A percentile compares a stretch with the other conserved stretches of the same genome.
Conservation (phyloP, 2,329 filamentous ascomycete genomes). For the Aureobasidium sp. region DNA sequence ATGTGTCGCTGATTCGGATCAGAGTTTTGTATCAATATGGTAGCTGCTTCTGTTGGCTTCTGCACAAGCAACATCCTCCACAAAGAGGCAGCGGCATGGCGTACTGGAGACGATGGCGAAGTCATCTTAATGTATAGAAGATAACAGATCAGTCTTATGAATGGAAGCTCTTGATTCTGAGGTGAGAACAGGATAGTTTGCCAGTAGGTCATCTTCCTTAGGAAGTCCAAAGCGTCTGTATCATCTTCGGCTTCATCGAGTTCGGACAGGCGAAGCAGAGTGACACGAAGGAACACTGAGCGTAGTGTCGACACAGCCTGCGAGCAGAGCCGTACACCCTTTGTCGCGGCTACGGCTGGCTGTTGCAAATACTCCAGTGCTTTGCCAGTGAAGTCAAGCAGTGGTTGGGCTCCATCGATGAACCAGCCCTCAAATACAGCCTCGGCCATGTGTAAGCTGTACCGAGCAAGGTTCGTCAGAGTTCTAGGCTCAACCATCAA, state of each 20-base stretch:
- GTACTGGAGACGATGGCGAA: conserved; percentile 58
- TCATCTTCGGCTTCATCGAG: conserved; percentile 61
- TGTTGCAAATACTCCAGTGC: conserved; percentile 83
- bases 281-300: conserved; percentile 67
- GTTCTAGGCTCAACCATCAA: conserved; percentile 73
- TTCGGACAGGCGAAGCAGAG: conserved; percentile 76
- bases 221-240: conserved; percentile 59
- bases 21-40: conserved; percentile 65
- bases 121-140: conserved; percentile 85
- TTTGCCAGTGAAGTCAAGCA: conserved; percentile 79
- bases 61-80: conserved; percentile 92
- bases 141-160: conserved; percentile 82
- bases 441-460: conserved; percentile 75
- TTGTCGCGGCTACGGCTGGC: conserved; percentile 70
- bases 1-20: conserved; percentile 64
- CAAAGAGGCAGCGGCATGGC: conserved; percentile 70
- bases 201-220: conserved; percentile 90
- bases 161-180: conserved; percentile 70
- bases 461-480: conserved; percentile 77
- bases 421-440: conserved; percentile 97
- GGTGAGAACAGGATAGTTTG: conserved; percentile 80
- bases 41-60: conserved; percentile 74
- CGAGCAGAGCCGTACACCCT: conserved; percentile 84
- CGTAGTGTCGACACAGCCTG: conserved; percentile 73
- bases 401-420: conserved; percentile 72